Base-by-base conservation (phyloP, 345 rosid genomes). In the Viola odorata region DNA sequence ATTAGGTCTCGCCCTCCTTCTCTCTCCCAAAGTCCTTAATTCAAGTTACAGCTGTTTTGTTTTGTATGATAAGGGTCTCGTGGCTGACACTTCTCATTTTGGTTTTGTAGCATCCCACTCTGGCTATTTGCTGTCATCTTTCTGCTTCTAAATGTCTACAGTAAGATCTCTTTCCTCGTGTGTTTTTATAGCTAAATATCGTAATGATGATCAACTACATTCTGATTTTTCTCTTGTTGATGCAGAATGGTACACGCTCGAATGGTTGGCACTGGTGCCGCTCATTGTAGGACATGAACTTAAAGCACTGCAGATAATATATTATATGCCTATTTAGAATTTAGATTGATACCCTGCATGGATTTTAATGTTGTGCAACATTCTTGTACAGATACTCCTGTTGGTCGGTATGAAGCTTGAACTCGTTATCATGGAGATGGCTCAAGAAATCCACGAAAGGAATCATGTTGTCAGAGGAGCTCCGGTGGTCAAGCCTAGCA, bases 341-440 rank as follows among this genome's bases (percentile, higher is more conserved):
- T 23, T 23, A 23, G 32, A 23, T n/a, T n/a, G 32, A 23, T 23
- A n/a, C n/a, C 32, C 2, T 23, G 32, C 32, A 23, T 1, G 32
- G 32, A 23, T 23, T 23, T 23, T 23, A 23, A 23, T 23, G 32
- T 23, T 23, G 32, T 23, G 32, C 32, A 23, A 23, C 32, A 12
- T 41, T 3, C 11, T 40, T 39, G 60, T 57, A 45, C 73, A 84
- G 88, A 81, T 84, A 65, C 79, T 84, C 10, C 67, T 84, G 0
- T 9, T 71, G 16, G 85, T 84, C 63, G 88, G 82, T 10, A 73
- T 85, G 47, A 84, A 81, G 42, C 82, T 84, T n/a, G 81, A 81
- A 53, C 73, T 81, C 8, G 78, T 79, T 0, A 79, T 84, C 40
- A 73, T 79, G 82, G 84, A 81, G 23, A 78, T 84, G 88, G 85